Conservation (phyloP, 1,284 basidiomycete species). For the Ceratobasidium sp. region DNA sequence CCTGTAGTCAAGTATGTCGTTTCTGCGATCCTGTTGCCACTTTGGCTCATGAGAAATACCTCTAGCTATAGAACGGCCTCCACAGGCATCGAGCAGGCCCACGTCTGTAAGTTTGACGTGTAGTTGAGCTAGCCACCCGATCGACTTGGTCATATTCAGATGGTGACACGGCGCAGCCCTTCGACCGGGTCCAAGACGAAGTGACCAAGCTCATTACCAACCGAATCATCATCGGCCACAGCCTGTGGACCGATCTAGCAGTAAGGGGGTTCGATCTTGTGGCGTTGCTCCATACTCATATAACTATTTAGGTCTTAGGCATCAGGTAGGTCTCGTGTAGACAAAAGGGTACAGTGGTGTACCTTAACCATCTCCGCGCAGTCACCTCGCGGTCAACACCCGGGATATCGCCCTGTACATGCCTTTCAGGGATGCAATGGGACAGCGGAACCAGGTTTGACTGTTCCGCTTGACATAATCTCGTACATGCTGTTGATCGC, state of each 20-base stretch:
- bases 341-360: too few species aligned
- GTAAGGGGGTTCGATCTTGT: background rate
- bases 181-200: constrained; percentile 22
- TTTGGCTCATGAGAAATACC: background rate
- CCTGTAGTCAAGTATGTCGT: constrained; percentile 6
- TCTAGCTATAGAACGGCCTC: constrained; percentile 15
- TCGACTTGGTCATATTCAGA: background rate
- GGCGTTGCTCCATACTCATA: background rate
- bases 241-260: constrained; percentile 25
- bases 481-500: background rate
- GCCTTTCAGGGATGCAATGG: constrained; percentile 27
- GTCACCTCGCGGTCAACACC: constrained; percentile 11
- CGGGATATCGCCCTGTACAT: constrained; percentile 26
- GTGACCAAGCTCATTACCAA: constrained; percentile 9
- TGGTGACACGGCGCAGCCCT: constrained; percentile 1
- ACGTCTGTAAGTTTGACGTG: constrained; percentile 15
- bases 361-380: background rate
- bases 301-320: constrained; percentile 33
- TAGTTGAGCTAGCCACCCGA: background rate
- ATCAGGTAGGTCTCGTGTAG: constrained; percentile 4
- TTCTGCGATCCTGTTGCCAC: background rate
- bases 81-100: constrained; percentile 1
- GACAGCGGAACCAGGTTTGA: constrained; percentile 19
- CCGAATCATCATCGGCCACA: constrained; percentile 26
- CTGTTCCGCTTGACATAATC: background rate